Conservation (phyloP, 2,329 filamentous ascomycete genomes). For the Ceratocystis colombiana region DNA sequence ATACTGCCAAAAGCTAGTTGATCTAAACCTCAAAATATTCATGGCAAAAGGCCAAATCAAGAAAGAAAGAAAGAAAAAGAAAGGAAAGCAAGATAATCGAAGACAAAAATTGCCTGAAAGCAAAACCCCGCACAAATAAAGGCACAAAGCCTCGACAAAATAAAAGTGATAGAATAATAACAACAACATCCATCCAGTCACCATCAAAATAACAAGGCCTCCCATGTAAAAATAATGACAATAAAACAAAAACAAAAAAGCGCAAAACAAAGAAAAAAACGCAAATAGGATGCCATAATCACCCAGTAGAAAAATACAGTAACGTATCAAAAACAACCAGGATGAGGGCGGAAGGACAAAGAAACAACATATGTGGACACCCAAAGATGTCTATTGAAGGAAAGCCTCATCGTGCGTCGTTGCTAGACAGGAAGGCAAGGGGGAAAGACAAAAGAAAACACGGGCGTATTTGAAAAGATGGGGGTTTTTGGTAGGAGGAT, state of each 20-base stretch:
- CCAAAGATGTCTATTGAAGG: background rate
- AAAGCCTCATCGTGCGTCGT: background rate
- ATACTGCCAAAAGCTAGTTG: background rate
- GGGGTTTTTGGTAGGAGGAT: background rate
- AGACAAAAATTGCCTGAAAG: background rate
- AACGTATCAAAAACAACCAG: background rate
- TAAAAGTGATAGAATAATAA: background rate
- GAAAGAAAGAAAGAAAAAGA: background rate
- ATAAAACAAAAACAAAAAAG: background rate
- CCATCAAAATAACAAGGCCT: background rate
- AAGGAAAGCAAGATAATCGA: background rate
- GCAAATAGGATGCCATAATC: background rate
- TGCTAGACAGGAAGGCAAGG: background rate
- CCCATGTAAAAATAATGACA: background rate
- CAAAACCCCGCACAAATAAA: background rate
- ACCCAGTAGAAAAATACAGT: background rate
- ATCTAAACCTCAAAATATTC: conserved; percentile 7
- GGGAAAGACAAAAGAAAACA: background rate
- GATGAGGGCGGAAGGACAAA: background rate
- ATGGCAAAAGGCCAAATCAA: conserved; percentile 2
- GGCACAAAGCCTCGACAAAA: background rate
- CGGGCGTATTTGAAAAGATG: background rate
- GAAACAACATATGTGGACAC: background rate
- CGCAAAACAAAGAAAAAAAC: background rate
- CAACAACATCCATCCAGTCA: background rate